Conservation (phyloP, 2,329 filamentous ascomycete genomes). For the Talaromyces rugulosus region DNA sequence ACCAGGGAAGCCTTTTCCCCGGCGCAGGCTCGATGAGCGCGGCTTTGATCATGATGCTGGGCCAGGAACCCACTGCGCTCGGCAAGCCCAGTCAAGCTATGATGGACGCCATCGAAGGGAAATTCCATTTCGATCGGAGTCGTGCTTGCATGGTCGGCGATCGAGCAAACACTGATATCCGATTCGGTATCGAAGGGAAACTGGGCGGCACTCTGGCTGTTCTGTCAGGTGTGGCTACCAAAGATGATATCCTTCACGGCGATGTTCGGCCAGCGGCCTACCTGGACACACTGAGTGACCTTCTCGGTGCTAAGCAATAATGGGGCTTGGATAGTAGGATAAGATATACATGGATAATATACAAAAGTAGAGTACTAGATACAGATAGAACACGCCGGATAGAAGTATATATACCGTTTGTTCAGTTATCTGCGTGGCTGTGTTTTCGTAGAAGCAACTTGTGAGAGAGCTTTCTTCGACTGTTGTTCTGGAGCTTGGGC, state of each 20-base stretch:
- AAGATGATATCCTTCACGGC: slow-evolving; percentile 76
- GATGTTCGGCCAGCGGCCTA: slow-evolving; percentile 75
- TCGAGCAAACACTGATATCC: slow-evolving; percentile 89
- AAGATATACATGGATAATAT: slow-evolving; percentile 2
- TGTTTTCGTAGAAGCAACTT: not conserved
- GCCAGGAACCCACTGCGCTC: slow-evolving; percentile 67
- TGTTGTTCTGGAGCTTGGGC: too few species aligned
- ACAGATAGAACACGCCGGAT: not conserved
- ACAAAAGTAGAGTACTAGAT: slow-evolving; percentile 1
- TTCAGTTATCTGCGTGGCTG: not conserved
- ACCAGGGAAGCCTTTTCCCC: slow-evolving; percentile 77
- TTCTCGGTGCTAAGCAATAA: slow-evolving; percentile 41
- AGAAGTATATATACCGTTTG: not conserved
- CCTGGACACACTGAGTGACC: slow-evolving; percentile 77
- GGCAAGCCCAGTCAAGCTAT: slow-evolving; percentile 97
- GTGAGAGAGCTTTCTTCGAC: not conserved
- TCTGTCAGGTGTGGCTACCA: slow-evolving; percentile 77
- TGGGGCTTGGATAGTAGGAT: not conserved
- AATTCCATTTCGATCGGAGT: slow-evolving; percentile 80
- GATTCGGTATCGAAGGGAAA: slow-evolving; percentile 86
- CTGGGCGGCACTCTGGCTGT: slow-evolving; percentile 89
- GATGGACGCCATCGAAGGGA: slow-evolving; percentile 98
- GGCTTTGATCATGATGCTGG: slow-evolving; percentile 69
- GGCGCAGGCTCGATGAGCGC: slow-evolving; percentile 81
- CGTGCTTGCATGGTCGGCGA: slow-evolving; percentile 96